Conservation (phyloP, 768 basidiomycete species). For the Trametes cinnabarina region DNA sequence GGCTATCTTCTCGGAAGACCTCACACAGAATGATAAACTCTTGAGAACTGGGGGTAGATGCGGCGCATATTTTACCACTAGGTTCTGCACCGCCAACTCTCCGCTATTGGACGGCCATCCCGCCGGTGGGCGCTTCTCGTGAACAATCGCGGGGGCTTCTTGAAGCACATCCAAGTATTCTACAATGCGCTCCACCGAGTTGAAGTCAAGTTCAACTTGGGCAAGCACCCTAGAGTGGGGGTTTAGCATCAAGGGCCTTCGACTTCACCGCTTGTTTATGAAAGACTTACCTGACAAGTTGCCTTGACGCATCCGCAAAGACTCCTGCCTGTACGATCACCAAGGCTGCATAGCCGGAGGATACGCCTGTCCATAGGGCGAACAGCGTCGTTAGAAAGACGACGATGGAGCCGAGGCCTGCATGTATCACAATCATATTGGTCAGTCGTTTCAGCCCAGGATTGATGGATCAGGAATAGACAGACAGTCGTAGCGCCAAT, state of each 20-base stretch:
- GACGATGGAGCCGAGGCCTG: slow-evolving; percentile 68
- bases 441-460: not conserved
- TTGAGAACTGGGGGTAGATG: slow-evolving; percentile 60
- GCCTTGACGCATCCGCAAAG: slow-evolving; percentile 67
- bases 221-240: slow-evolving; percentile 50
- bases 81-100: slow-evolving; percentile 53
- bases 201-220: slow-evolving; percentile 71
- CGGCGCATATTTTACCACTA: slow-evolving; percentile 62
- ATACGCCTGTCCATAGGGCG: slow-evolving; percentile 55
- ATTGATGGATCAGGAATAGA: not conserved
- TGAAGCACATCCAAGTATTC: slow-evolving; percentile 68
- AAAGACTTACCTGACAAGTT: slow-evolving; percentile 50
- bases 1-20: slow-evolving; percentile 65
- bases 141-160: slow-evolving; percentile 62
- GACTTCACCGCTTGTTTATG: not conserved
- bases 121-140: slow-evolving; percentile 59
- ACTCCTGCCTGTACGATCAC: slow-evolving; percentile 70
- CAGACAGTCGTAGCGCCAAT: slow-evolving; percentile 73
- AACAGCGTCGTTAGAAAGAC: slow-evolving; percentile 70
- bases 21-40: slow-evolving; percentile 55
- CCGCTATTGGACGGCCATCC: slow-evolving; percentile 68
- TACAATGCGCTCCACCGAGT: slow-evolving; percentile 69
- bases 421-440: not conserved
- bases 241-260: not conserved
- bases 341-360: slow-evolving; percentile 62